Base-by-base conservation (phyloP, 2,329 filamentous ascomycete species). In the Alternaria sp. region DNA sequence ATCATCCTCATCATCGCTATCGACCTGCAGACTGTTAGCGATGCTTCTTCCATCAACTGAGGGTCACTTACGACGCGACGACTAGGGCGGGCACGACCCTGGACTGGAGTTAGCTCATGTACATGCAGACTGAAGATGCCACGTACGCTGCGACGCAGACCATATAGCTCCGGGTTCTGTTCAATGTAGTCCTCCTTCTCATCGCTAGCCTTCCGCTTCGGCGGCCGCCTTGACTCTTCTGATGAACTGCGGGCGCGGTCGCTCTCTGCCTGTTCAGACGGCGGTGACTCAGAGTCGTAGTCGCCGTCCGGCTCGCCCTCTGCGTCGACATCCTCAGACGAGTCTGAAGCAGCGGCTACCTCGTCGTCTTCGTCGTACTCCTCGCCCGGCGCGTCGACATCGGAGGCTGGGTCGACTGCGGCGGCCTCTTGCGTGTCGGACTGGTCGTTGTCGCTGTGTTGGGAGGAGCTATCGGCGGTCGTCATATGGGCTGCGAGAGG, bases 131-230 rank as follows among this genome's bases (percentile, higher is more conserved):
- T 55, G 44, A 25, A 17, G 61, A 63, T 67, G 59, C 45, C 62
- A 81, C 91, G 67, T 90, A 96, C 94, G 84, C 96, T 99, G 83
- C 96, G 89, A 72, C 96, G 89, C 70, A 99, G 85, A 51, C 96
- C 96, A 83, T 98, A 99, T 9, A 99, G 85, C 81, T 97, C 93
- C 47, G 96, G 96, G 75, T 99, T 97, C 76, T 93, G 91, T 73
- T 90, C 87, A 73, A 98, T 97, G 76, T 90, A 94, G 62, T 96
- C 91, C 72, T 96, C 92, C 73, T 96, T 92, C 55, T 90, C 89
- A 40, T 87, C 81, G 78, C 76, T 85, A 79, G 79, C 78, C 73
- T 85, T 89, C 69, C 93, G 91, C 85, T 97, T 97, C 53, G 61
- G 66, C 19, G 65, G 87, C 76, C 89, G 86, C 67, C 86, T 86